Evolutionary conservation across 352 stramenopile genomes (phyloP).

Genomic region (Pythium rhizo-oryzae): DNA sequence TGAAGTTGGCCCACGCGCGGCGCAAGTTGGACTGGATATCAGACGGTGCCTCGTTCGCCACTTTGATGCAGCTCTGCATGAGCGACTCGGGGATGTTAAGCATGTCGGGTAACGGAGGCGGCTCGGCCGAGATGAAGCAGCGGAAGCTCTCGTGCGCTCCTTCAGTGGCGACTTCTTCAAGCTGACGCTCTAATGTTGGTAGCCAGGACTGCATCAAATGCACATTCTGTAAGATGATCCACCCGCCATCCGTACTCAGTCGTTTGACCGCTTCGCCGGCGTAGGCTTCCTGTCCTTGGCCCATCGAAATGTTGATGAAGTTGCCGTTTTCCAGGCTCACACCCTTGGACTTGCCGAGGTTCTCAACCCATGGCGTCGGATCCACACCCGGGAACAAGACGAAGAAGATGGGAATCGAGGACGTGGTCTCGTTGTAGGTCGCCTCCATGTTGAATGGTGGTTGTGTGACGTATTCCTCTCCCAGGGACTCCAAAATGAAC

Average conservation of each 20-base stretch:
- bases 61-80: conserved; percentile 96
- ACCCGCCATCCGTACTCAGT: conserved; percentile 91
- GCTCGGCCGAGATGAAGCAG: conserved; percentile 96
- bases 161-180: conserved; percentile 90
- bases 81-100: conserved; percentile 97
- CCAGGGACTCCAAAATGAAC: conserved; percentile 90
- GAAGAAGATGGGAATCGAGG: conserved; percentile 95
- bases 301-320: conserved; percentile 97
- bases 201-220: conserved; percentile 97
- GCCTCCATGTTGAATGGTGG: conserved; percentile 91
- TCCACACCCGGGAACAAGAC: conserved; percentile 96
- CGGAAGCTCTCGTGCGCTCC: conserved; percentile 93
- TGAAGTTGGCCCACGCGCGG: conserved; percentile 94
- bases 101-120: conserved; percentile 91
- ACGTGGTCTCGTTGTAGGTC: conserved; percentile 92
- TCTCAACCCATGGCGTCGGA: conserved; percentile 95
- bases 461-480: conserved; percentile 93
- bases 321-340: conserved; percentile 93
- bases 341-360: conserved; percentile 81
- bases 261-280: conserved; percentile 91
- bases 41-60: conserved; percentile 94
- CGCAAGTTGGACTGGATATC: conserved; percentile 97
- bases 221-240: conserved; percentile 96
- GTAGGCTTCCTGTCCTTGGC: conserved; percentile 92
- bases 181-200: conserved; percentile 90